These are phyloP conservation scores for Panicum miliaceum DNA, from an alignment of 176 grass and related monocot species.

Conservation along the genomic window DNA sequence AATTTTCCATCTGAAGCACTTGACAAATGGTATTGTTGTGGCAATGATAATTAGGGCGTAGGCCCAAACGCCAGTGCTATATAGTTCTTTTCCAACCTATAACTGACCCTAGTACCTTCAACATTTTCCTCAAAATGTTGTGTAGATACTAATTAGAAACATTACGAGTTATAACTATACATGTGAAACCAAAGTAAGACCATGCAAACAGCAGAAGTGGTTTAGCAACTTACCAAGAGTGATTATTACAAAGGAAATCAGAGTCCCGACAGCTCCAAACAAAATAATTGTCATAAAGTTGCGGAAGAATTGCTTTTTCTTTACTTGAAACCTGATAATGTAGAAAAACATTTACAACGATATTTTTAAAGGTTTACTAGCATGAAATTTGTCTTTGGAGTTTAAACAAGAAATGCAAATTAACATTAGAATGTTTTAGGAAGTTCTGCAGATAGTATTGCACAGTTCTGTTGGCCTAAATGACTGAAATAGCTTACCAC, in stretches of 20 bases:
- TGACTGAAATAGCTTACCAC: background rate
- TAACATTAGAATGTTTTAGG: conserved; percentile 16
- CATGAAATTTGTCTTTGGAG: conserved; percentile 22
- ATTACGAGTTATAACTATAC: background rate
- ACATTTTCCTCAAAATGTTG: background rate
- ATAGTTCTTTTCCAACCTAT: background rate
- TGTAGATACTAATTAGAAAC: too few species aligned
- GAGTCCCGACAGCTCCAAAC: conserved; percentile 87
- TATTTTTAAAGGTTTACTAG: conserved; percentile 21
- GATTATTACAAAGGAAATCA: conserved; percentile 92
- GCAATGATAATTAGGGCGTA: background rate
- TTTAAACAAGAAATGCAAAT: background rate
- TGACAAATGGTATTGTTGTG: background rate
- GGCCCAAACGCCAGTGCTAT: background rate
- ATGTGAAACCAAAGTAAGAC: conserved; percentile 7
- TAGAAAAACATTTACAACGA: conserved; percentile 22
- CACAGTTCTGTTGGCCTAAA: conserved; percentile 3
- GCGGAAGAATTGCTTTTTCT: conserved; percentile 97
- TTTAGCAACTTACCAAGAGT: conserved; percentile 71
- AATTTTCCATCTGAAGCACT: background rate
- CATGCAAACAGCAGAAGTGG: background rate
- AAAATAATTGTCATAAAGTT: conserved; percentile 91
- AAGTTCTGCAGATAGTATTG: background rate
- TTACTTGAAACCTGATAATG: conserved; percentile 90
- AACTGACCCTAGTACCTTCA: background rate